A percentile compares a stretch with the other conserved stretches of the same genome.
Evolutionary conservation across 1,139 yeast genomes (phyloP).

Genomic region (Arxiozyma slooffiae): DNA sequence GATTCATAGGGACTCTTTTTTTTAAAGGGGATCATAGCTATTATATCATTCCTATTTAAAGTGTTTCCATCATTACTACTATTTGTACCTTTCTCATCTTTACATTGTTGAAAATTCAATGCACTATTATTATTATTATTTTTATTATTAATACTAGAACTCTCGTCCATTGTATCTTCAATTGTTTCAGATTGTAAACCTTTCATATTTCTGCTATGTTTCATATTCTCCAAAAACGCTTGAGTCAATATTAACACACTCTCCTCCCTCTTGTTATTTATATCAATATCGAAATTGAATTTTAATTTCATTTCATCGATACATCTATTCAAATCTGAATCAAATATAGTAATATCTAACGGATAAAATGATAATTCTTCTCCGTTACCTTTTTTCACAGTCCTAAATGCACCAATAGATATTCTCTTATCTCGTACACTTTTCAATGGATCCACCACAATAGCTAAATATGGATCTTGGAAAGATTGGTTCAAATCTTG

Average conservation of each 20-base stretch:
- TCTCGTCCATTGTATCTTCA: neutral
- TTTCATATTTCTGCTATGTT: slow-evolving; percentile 16
- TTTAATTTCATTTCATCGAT: slow-evolving; percentile 9
- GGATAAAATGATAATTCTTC: slow-evolving; percentile 50
- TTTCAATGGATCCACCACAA: slow-evolving; percentile 77
- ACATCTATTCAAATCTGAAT: slow-evolving; percentile 41
- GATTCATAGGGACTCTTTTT: slow-evolving; percentile 2
- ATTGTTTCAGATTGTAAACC: neutral
- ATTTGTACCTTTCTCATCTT: neutral
- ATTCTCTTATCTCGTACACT: slow-evolving; percentile 56
- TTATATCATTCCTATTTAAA: neutral
- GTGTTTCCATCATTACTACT: neutral
- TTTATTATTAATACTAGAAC: neutral
- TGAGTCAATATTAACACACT: slow-evolving; percentile 6
- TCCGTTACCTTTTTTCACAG: slow-evolving; percentile 41
- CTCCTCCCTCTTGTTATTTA: neutral
- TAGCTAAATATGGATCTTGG: slow-evolving; percentile 86
- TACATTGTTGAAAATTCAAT: neutral
- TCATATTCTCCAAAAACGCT: slow-evolving; percentile 18
- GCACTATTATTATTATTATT: neutral
- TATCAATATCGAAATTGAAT: slow-evolving; percentile 2
- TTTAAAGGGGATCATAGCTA: neutral
- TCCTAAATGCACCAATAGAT: slow-evolving; percentile 88
- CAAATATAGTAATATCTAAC: slow-evolving; percentile 55
- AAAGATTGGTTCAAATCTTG: slow-evolving; percentile 75